Conservation (phyloP, 768 basidiomycete species). For the Tylopilus rubrobrunneus region DNA sequence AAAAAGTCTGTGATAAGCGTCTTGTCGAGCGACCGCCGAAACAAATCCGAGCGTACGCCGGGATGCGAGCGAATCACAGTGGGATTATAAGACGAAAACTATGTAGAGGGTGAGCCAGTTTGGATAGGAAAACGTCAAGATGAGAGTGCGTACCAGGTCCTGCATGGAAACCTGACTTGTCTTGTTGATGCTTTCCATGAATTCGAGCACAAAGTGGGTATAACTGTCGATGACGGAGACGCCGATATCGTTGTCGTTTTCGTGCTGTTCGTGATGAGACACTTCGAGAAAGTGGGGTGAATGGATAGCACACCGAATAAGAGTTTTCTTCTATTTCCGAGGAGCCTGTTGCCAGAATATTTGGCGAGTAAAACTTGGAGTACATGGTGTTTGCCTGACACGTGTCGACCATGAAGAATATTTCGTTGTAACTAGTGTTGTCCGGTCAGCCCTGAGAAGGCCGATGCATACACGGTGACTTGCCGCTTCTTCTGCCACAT, state of each 20-base stretch:
- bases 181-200: conserved; percentile 90
- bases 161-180: conserved; percentile 76
- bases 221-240: conserved; percentile 94
- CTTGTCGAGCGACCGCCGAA: conserved; percentile 58
- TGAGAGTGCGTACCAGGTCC: conserved; percentile 62
- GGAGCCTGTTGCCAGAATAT: conserved; percentile 88
- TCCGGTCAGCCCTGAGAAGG: conserved; percentile 30
- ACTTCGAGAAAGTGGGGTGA: background rate
- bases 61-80: conserved; percentile 76
- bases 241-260: conserved; percentile 91
- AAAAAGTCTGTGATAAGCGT: conserved; percentile 80
- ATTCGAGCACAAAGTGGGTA: conserved; percentile 88
- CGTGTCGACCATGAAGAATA: conserved; percentile 98
- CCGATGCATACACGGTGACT: conserved; percentile 9
- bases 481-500: conserved; percentile 97
- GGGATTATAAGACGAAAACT: conserved; percentile 82
- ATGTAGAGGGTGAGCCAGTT: conserved; percentile 8
- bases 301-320: conserved; percentile 68
- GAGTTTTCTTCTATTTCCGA: conserved; percentile 84
- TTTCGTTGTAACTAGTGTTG: conserved; percentile 71
- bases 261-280: conserved; percentile 52
- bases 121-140: background rate
- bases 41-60: conserved; percentile 86
- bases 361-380: conserved; percentile 88
- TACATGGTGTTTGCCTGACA: conserved; percentile 98